phyloP scores from a whole-genome alignment of 83 land plant genomes.

The Picea mariana region DNA sequence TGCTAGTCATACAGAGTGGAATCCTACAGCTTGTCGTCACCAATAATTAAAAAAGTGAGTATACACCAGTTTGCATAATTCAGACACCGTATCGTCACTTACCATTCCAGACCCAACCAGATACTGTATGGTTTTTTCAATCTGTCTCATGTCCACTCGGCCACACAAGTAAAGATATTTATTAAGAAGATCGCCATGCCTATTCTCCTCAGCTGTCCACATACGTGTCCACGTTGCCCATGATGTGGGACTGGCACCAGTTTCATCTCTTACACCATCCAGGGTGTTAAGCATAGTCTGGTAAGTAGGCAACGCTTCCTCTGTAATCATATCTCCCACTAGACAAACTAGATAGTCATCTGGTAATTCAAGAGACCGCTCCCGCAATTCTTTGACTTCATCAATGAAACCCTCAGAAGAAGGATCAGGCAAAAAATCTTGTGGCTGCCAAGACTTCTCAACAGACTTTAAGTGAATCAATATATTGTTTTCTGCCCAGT shows the following conservation, averaged over 20 bases:
- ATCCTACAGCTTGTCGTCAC: no score
- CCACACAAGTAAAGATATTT: slow-evolving; percentile 47
- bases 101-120: slow-evolving; percentile 65
- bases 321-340: slow-evolving; percentile 46
- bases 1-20: background rate
- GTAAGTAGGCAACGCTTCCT: slow-evolving; percentile 45
- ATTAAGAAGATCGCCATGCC: slow-evolving; percentile 53
- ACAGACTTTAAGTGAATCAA: background rate
- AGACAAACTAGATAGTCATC: slow-evolving; percentile 39
- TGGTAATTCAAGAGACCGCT: slow-evolving; percentile 27
- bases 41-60: no score
- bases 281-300: slow-evolving; percentile 56
- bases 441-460: background rate
- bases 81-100: background rate
- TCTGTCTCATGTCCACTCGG: slow-evolving; percentile 51
- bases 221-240: slow-evolving; percentile 57
- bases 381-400: slow-evolving; percentile 32
- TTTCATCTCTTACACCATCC: slow-evolving; percentile 55
- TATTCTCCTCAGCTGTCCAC: slow-evolving; percentile 61
- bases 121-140: slow-evolving; percentile 58
- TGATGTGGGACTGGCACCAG: slow-evolving; percentile 46
- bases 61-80: no score
- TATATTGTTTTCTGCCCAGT: background rate
- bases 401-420: slow-evolving; percentile 7
- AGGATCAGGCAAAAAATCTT: background rate